Base-by-base conservation (phyloP, 1,284 basidiomycete genomes). In the Peniophora sp. region DNA sequence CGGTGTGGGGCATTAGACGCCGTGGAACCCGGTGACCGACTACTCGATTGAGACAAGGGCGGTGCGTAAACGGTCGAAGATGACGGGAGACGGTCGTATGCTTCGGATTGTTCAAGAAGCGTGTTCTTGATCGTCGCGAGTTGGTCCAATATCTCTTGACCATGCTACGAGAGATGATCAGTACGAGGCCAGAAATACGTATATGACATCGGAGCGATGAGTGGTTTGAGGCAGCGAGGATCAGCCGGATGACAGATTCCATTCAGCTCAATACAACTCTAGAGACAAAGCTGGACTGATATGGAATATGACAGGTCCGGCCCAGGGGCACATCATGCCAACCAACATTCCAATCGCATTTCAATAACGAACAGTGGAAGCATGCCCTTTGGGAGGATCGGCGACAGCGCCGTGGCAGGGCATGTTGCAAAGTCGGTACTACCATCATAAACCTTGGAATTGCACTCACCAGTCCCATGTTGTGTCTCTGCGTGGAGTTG, bases 131-230 rank as follows among this genome's bases (percentile, higher is more conserved):
- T 59, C 18, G 63, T 59, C 50, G 62, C 60, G 37, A 71, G 57
- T 43, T 55, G 60, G 24, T 68, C 64, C 32, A 87, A 69, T 49
- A 85, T 84, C 51, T 83, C 76, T 63, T 85, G 79, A 11, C 85
- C 85, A 53, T 87, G 85, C 85, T 87, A 58, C 17, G 27, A 14
- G 15, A 37, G 27, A 50, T 35, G 48, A 47, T 48, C 44, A 23
- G 34, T 39, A 24, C 36, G 44, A 49, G 27, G 41, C 18, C 12
- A 49, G 3, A 24, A 36, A 15, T n/a, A 20, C 22, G 51, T 10
- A 10, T 36, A 36, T n/a, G 34, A 36, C 34, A n/a, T n/a, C n/a
- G n/a, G n/a, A n/a, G n/a, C n/a, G n/a, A n/a, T n/a, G n/a, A n/a
- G n/a, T n/a, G n/a, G n/a, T n/a, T n/a, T n/a, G n/a, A n/a, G n/a